Evolutionary conservation across 2,329 filamentous ascomycete genomes (phyloP).

Genomic region (Talaromyces sp.): DNA sequence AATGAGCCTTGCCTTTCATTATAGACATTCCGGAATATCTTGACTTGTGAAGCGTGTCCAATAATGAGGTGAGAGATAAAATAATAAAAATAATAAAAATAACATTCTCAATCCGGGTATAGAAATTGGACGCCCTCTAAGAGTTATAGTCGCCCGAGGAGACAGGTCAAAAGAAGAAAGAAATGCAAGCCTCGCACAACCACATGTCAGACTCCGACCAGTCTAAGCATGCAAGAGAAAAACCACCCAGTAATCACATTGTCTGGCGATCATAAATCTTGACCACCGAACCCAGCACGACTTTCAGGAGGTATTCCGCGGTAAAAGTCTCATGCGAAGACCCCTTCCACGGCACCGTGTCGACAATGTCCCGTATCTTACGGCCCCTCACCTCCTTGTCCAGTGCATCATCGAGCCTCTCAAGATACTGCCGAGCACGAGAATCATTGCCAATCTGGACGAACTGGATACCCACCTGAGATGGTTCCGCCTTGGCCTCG

Average conservation of each 20-base stretch:
- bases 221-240: neutral
- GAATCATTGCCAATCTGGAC: slow-evolving; percentile 82
- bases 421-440: slow-evolving; percentile 59
- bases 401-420: slow-evolving; percentile 70
- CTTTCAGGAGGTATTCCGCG: slow-evolving; percentile 71
- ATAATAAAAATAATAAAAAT: neutral
- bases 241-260: slow-evolving; percentile 12
- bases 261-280: slow-evolving; percentile 53
- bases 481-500: slow-evolving; percentile 61
- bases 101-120: neutral
- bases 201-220: neutral
- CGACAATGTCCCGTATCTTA: slow-evolving; percentile 75
- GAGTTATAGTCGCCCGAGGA: neutral
- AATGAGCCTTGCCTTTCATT: no score
- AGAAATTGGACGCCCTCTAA: neutral
- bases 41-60: no score
- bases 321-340: slow-evolving; percentile 51
- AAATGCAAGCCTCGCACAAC: neutral
- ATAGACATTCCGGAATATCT: no score
- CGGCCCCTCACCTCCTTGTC: slow-evolving; percentile 37
- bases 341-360: slow-evolving; percentile 71
- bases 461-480: slow-evolving; percentile 91
- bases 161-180: neutral
- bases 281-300: slow-evolving; percentile 72
- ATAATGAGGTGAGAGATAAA: neutral